Evolutionary conservation across 495 filamentous ascomycete genomes (phyloP).

Genomic region (Sordaria brevicollis): DNA sequence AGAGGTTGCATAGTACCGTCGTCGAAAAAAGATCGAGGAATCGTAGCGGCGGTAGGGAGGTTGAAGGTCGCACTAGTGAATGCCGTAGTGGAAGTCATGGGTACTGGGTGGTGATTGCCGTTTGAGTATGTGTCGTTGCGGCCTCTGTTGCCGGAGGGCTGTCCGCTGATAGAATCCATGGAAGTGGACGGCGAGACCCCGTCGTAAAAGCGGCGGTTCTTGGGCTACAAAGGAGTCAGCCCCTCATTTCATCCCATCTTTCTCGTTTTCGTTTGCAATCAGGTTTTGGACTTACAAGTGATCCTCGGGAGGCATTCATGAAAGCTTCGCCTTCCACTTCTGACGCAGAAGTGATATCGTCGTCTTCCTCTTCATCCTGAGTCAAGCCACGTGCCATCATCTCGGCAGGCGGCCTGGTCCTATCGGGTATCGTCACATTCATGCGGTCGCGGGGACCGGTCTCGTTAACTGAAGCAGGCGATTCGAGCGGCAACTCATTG

Average conservation of each 20-base stretch:
- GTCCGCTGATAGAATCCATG: constrained; percentile 73
- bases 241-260: background rate
- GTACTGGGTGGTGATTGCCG: constrained; percentile 34
- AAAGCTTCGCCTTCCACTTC: constrained; percentile 60
- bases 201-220: constrained; percentile 56
- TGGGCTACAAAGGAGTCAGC: constrained; percentile 24
- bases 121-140: constrained; percentile 39
- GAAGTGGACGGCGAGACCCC: constrained; percentile 83
- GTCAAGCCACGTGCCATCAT: constrained; percentile 77
- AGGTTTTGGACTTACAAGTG: constrained; percentile 34
- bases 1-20: constrained; percentile 63
- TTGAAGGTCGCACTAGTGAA: constrained; percentile 52
- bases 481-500: constrained; percentile 88
- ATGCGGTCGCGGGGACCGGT: constrained; percentile 77
- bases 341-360: constrained; percentile 67
- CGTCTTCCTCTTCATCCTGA: constrained; percentile 77
- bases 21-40: constrained; percentile 75
- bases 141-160: constrained; percentile 36
- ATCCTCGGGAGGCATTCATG: constrained; percentile 36
- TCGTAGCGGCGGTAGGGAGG: constrained; percentile 46
- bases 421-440: constrained; percentile 78
- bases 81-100: constrained; percentile 54
- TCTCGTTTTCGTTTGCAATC: too few species aligned
- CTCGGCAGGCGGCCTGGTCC: constrained; percentile 86
- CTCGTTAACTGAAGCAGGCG: constrained; percentile 70